These are phyloP conservation scores for Myxozyma sirexii DNA, from an alignment of 805 yeast genomes.

Conservation along the genomic window DNA sequence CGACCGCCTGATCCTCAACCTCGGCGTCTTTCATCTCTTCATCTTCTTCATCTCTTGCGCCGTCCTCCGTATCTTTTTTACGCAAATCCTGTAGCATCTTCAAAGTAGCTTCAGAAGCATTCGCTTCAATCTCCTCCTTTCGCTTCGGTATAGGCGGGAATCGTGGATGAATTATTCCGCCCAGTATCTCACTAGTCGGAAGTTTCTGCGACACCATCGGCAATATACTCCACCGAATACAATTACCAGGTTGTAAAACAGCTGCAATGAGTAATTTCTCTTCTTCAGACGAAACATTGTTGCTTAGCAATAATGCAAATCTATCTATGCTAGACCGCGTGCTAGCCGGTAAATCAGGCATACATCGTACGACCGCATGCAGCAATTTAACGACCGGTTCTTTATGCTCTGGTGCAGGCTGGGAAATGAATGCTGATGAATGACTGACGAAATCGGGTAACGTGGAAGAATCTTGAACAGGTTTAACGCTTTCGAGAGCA, in stretches of 20 bases:
- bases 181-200: conserved; percentile 5
- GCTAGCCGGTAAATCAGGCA: conserved; percentile 24
- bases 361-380: conserved; percentile 14
- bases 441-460: conserved; percentile 27
- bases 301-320: background rate
- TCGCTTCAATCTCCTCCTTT: conserved; percentile 22
- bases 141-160: conserved; percentile 29
- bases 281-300: background rate
- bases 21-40: background rate
- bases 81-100: conserved; percentile 17
- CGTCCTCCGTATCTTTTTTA: conserved; percentile 43
- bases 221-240: conserved; percentile 24
- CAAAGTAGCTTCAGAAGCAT: background rate
- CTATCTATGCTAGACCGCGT: conserved; percentile 29
- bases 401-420: conserved; percentile 1
- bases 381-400: conserved; percentile 8
- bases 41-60: conserved; percentile 14
- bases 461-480: conserved; percentile 2
- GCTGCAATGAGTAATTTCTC: conserved; percentile 10
- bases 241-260: conserved; percentile 31
- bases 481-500: conserved; percentile 15
- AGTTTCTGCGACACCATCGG: conserved; percentile 26
- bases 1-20: background rate
- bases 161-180: conserved; percentile 26
- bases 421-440: conserved; percentile 11